Evolutionary conservation across 202 grass and related monocot species (phyloP).

Genomic region (Zoysia matrella): DNA sequence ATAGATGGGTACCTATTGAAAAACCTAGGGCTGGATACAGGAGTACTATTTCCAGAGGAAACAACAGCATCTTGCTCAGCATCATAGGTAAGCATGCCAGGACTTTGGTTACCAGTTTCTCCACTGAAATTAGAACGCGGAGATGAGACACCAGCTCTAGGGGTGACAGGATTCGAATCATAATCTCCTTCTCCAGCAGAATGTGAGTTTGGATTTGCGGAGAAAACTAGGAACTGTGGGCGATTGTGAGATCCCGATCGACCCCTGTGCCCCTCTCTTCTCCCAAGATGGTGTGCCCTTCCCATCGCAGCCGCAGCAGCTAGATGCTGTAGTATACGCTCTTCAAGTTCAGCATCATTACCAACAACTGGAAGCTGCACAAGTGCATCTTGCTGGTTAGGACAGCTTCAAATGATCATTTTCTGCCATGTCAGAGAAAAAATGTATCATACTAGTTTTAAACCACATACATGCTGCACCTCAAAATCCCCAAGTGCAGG

Average conservation of each 20-base stretch:
- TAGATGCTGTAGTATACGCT: too few relatives aligned
- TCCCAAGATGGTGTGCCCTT: constrained; percentile 68
- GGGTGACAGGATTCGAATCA: constrained; percentile 45
- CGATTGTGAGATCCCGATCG: constrained; percentile 61
- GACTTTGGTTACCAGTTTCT: too few relatives aligned
- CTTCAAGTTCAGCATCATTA: too few relatives aligned
- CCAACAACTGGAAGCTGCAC: too few relatives aligned
- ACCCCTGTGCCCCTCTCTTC: constrained; percentile 77
- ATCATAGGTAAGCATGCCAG: too few relatives aligned
- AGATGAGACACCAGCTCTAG: neutral
- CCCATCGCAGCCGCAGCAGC: neutral
- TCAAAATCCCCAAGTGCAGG: constrained; percentile 85
- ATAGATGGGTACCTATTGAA: constrained; percentile 57
- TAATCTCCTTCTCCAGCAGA: constrained; percentile 52
- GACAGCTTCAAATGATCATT: neutral
- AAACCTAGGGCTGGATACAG: constrained; percentile 41
- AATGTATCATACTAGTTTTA: constrained; percentile 15
- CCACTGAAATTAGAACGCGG: too few relatives aligned
- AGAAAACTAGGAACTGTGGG: neutral
- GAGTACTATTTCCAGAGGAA: too few relatives aligned
- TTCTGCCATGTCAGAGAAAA: constrained; percentile 26
- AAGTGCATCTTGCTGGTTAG: neutral
- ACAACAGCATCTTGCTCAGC: too few relatives aligned
- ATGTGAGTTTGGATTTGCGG: constrained; percentile 55
- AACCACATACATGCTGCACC: constrained; percentile 74